phyloP scores from a whole-genome alignment of 306 rosid species.

The Dalbergia cultrata region DNA sequence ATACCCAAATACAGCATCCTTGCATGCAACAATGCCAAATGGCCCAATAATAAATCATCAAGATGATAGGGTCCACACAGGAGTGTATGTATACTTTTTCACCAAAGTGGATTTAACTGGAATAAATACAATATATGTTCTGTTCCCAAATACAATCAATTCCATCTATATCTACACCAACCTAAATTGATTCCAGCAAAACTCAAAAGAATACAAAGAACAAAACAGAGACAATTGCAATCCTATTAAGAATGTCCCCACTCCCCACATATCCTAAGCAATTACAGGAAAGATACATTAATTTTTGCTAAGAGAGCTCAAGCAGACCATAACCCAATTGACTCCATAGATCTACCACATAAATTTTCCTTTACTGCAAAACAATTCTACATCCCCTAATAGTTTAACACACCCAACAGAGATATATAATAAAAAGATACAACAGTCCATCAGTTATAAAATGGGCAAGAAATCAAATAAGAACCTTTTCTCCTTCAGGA shows the following conservation, averaged over 20 bases:
- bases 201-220: not conserved
- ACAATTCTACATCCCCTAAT: constrained; percentile 16
- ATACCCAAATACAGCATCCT: constrained; percentile 23
- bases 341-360: not conserved
- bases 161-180: not conserved
- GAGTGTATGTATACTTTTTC: not conserved
- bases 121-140: not conserved
- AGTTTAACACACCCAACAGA: not conserved
- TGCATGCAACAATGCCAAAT: constrained; percentile 20
- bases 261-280: constrained; percentile 16
- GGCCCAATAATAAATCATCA: constrained; percentile 3
- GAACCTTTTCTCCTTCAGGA: constrained; percentile 82
- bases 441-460: constrained; percentile 6
- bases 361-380: not conserved
- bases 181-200: constrained; percentile 8
- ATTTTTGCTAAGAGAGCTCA: not conserved
- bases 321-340: not conserved
- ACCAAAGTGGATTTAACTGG: constrained; percentile 10
- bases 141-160: constrained; percentile 26
- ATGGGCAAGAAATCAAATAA: constrained; percentile 25
- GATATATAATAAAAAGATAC: constrained; percentile 2
- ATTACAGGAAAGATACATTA: not conserved
- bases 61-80: not conserved
- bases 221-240: not conserved
- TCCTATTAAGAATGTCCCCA: constrained; percentile 1